Percentiles rank a stretch among this genome's conserved stretches.
Conservation (phyloP, 805 yeast genomes). For the Metschnikowia lochheadii region DNA sequence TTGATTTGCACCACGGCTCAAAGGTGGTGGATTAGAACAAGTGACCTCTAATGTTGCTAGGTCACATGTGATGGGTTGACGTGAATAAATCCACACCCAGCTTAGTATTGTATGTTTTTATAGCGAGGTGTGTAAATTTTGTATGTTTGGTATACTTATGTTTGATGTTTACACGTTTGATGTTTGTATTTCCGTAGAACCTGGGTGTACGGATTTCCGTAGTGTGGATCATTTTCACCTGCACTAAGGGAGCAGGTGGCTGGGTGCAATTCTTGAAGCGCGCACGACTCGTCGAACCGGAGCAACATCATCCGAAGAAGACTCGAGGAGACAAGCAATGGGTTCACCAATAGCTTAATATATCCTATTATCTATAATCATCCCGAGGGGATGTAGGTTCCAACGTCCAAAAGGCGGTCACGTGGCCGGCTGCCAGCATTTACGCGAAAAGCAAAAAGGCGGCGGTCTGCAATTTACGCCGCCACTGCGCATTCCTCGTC, state of each 20-base stretch:
- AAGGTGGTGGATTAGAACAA: neutral
- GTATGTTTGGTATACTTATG: no score
- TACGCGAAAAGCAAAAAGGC: conserved; percentile 8
- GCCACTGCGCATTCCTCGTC: conserved; percentile 16
- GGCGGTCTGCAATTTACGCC: conserved; percentile 17
- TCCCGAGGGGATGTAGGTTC: no score
- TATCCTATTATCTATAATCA: no score
- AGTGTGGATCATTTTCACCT: neutral
- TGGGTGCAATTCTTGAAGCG: neutral
- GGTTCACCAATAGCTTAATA: neutral
- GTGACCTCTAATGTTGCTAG: no score
- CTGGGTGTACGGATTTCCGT: neutral
- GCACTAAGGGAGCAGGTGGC: neutral
- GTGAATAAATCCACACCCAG: no score
- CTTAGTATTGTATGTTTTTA: no score
- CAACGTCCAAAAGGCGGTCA: neutral
- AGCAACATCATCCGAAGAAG: neutral
- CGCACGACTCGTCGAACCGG: neutral
- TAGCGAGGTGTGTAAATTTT: no score
- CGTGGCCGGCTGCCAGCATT: neutral
- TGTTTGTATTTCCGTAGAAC: no score
- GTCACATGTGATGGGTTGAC: no score
- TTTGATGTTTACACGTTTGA: no score
- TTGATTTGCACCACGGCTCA: neutral
- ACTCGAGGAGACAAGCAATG: neutral